Base-by-base conservation (phyloP, 345 rosid genomes). In the Brassica incana region DNA sequence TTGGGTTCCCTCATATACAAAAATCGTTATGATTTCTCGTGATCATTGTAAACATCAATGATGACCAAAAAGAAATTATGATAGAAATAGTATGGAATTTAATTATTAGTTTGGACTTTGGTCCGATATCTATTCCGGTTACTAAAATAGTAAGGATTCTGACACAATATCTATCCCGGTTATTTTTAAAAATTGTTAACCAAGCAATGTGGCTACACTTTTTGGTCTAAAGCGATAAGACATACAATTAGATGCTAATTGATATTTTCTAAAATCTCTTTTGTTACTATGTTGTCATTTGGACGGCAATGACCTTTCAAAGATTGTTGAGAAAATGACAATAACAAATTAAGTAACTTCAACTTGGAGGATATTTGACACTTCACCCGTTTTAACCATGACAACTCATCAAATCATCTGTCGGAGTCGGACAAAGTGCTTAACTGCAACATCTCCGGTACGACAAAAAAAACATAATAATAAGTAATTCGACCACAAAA, bases 291-390 rank as follows among this genome's bases (percentile, higher is more conserved):
- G 64, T 30, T 66, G 72, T 58, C 52, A 6, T 65, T 65, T 65
- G 77, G 61, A 29, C 36, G 52, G 20, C 38, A 27, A 36, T 40
- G 30, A 43, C 69, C 56, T 79, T 50, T 68, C 69, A 74, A 74
- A 48, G 69, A 43, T 74, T 68, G 75, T 35, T 74, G 75, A 74
- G 78, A 68, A 73, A 74, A 62, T 74, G 78, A 69, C 71, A 62
- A 79, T 68, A 74, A 79, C 78, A 74, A 69, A 79, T 68, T 68
- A 79, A 68, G 58, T 52, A 48, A 52, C 65, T 50, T 61, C 12
- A 68, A 72, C 27, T 27, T 20, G 65, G 64, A 35, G 66, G 33
- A 68, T 45, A 62, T 50, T 62, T 78, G 25, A 73, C 71, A 79
- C 5, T 74, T 50, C 18, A 79, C 25, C 78, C 12, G 52, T 25